Evolutionary conservation across 805 yeast species (phyloP).

Genomic region (Pichia gijzeniarum): DNA sequence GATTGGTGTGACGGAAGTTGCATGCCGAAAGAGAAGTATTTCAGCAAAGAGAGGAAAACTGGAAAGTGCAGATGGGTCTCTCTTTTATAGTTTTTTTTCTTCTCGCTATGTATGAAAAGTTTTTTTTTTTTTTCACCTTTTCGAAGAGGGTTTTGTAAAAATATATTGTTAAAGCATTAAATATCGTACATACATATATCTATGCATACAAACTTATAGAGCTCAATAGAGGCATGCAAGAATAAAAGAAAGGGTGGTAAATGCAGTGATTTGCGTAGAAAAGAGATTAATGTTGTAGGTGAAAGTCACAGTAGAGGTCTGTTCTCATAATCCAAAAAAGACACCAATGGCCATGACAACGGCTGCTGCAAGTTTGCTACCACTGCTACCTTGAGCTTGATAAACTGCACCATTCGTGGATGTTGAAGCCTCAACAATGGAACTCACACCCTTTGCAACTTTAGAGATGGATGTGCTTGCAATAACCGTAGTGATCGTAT

Average conservation of each 20-base stretch:
- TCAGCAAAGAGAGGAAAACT: not conserved
- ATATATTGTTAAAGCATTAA: no score
- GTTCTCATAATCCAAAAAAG: not conserved
- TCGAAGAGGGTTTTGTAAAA: no score
- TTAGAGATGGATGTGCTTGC: conserved; percentile 15
- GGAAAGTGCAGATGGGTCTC: not conserved
- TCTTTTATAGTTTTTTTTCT: not conserved
- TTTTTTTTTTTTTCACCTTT: no score
- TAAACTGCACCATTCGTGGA: conserved; percentile 16
- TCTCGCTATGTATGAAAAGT: no score
- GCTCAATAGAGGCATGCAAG: no score
- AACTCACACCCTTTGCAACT: conserved; percentile 16
- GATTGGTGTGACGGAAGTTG: conserved; percentile 34
- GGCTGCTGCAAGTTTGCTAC: no score
- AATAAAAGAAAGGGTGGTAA: no score
- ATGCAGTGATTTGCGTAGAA: no score
- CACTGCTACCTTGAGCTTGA: not conserved
- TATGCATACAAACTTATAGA: no score
- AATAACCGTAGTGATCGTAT: conserved; percentile 6
- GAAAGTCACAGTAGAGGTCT: no score
- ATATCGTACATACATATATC: no score
- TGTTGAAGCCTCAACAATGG: conserved; percentile 15
- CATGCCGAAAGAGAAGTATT: conserved; percentile 3
- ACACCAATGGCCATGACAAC: not conserved
- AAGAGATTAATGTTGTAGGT: no score